phyloP scores from a whole-genome alignment of 2,329 filamentous ascomycete genomes.

The Delphinella strobiligena region DNA sequence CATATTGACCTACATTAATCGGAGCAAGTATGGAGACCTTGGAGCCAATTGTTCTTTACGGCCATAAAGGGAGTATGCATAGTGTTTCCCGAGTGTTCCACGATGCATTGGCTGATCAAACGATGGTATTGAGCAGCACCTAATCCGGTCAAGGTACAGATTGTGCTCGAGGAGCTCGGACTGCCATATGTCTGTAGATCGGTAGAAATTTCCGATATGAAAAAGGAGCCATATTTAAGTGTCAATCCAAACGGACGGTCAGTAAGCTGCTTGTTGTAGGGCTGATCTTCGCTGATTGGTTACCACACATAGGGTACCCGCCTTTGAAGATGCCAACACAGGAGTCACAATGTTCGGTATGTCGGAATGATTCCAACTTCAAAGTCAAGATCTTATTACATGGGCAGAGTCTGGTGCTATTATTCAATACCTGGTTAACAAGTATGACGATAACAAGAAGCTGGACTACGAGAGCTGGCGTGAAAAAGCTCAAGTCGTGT shows the following conservation, averaged over 20 bases:
- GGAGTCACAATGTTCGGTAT: slow-evolving; percentile 24
- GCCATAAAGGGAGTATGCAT: not conserved
- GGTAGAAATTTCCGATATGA: slow-evolving; percentile 18
- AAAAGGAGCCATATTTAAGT: slow-evolving; percentile 18
- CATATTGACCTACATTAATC: not conserved
- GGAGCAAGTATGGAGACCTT: not conserved
- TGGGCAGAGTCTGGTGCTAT: slow-evolving; percentile 14
- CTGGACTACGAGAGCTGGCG: slow-evolving; percentile 15
- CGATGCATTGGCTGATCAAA: not conserved
- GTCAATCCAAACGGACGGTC: slow-evolving; percentile 28
- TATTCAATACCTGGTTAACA: slow-evolving; percentile 19
- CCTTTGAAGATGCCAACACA: slow-evolving; percentile 34
- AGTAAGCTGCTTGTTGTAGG: not conserved
- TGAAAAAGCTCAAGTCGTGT: slow-evolving; percentile 16
- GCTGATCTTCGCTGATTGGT: not conserved
- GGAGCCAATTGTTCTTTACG: not conserved
- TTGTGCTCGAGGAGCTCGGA: slow-evolving; percentile 31
- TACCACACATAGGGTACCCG: slow-evolving; percentile 21
- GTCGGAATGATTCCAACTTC: not conserved
- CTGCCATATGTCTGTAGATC: slow-evolving; percentile 26
- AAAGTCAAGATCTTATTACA: not conserved
- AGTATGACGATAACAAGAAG: slow-evolving; percentile 21
- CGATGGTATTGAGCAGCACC: slow-evolving; percentile 15
- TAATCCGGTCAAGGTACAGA: slow-evolving; percentile 32
- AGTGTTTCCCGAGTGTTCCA: not conserved